These are phyloP conservation scores for Cyclotella atomus DNA, from an alignment of 108 stramenopile genomes.

Conservation along the genomic window DNA sequence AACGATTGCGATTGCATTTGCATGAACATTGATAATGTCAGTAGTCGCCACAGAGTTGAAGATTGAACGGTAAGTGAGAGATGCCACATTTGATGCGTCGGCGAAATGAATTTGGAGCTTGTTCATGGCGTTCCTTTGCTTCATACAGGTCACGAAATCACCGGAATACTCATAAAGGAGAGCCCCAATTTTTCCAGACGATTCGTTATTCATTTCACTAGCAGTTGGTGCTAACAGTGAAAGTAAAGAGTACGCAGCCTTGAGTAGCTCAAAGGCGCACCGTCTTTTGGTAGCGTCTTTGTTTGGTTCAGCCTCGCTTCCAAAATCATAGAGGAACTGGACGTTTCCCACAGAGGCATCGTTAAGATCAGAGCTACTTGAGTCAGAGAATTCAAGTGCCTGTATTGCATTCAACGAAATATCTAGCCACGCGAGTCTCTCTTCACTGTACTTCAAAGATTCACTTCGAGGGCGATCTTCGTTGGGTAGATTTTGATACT, in stretches of 20 bases:
- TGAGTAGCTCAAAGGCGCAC: neutral
- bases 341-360: neutral
- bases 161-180: neutral
- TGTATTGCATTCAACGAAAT: slow-evolving; percentile 36
- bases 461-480: slow-evolving; percentile 19
- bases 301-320: neutral
- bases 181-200: slow-evolving; percentile 4
- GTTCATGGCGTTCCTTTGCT: slow-evolving; percentile 31
- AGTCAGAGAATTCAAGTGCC: slow-evolving; percentile 26
- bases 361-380: neutral
- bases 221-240: slow-evolving; percentile 23
- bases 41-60: slow-evolving; percentile 22
- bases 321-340: slow-evolving; percentile 32
- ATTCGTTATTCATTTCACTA: slow-evolving; percentile 7
- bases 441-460: slow-evolving; percentile 22
- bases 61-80: slow-evolving; percentile 34
- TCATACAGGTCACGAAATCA: slow-evolving; percentile 40
- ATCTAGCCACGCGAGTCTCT: slow-evolving; percentile 37
- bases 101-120: slow-evolving; percentile 24
- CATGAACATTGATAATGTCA: slow-evolving; percentile 23
- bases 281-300: neutral
- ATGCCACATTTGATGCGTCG: slow-evolving; percentile 33
- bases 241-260: slow-evolving; percentile 10
- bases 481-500: slow-evolving; percentile 16
- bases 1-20: slow-evolving; percentile 36